Conservation (phyloP, 202 grass and related monocot genomes). For the Bolboschoenoplectus hybrid region DNA sequence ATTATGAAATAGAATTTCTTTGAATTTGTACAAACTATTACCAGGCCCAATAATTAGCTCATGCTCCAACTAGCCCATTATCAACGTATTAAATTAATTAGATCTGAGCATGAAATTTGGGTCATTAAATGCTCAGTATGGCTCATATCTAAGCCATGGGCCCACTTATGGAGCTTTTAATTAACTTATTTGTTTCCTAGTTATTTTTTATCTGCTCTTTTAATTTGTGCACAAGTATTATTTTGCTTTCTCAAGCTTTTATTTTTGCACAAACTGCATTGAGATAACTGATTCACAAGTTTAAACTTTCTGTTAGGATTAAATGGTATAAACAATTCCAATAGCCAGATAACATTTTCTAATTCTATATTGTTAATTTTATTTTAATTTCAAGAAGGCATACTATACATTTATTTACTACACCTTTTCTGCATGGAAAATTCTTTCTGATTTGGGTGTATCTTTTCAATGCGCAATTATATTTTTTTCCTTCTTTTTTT, state of each 20-base stretch:
- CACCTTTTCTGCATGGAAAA: background rate
- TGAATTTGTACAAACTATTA: background rate
- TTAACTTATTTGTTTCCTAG: background rate
- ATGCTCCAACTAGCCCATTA: background rate
- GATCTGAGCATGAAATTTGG: background rate
- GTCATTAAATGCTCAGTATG: background rate
- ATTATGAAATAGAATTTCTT: background rate
- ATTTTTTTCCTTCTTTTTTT: background rate
- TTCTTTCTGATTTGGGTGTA: background rate
- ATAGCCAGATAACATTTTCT: background rate
- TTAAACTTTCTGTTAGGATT: too few relatives aligned
- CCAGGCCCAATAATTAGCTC: background rate
- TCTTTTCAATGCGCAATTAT: background rate
- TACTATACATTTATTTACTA: background rate
- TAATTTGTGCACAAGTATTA: background rate
- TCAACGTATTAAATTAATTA: background rate
- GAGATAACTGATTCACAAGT: background rate
- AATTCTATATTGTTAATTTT: background rate
- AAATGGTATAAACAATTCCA: too few relatives aligned
- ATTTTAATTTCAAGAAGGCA: background rate
- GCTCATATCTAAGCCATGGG: background rate
- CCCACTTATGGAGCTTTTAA: background rate
- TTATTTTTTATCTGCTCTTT: background rate
- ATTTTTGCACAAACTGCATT: background rate
- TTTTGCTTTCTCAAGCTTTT: background rate